Conservation (phyloP, 176 grass and related monocot genomes). For the Phoenix roebelenii region DNA sequence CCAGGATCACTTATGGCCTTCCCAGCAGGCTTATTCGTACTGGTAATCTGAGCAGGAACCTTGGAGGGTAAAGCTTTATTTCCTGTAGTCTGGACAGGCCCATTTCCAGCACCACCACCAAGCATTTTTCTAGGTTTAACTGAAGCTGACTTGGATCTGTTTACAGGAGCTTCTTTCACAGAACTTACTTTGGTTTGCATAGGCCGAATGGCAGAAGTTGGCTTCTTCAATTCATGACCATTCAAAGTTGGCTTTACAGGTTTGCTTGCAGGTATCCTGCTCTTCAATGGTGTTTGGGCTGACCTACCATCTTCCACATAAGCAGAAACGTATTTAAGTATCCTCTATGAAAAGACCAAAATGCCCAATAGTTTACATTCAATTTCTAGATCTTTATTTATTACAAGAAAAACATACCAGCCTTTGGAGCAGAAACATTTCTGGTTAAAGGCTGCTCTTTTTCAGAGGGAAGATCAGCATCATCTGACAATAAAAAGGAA, state of each 20-base stretch:
- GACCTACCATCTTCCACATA: conserved; percentile 20
- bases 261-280: conserved; percentile 4
- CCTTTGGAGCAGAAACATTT: conserved; percentile 28
- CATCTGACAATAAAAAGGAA: conserved; percentile 65
- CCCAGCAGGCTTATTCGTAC: conserved; percentile 12
- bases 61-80: conserved; percentile 18
- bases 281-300: conserved; percentile 3
- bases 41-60: conserved; percentile 37
- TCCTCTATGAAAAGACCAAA: conserved; percentile 24
- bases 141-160: conserved; percentile 20
- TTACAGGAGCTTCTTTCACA: conserved; percentile 1
- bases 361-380: not conserved
- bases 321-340: conserved; percentile 35
- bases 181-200: conserved; percentile 21
- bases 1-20: conserved; percentile 17
- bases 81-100: conserved; percentile 1
- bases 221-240: conserved; percentile 28
- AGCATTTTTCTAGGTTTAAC: conserved; percentile 15
- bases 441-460: conserved; percentile 19
- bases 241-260: conserved; percentile 5
- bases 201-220: conserved; percentile 24
- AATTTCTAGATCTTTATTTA: not conserved
- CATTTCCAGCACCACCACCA: conserved; percentile 7
- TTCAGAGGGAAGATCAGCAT: conserved; percentile 35
- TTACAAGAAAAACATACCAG: conserved; percentile 42